A percentile compares a stretch with the other conserved stretches of the same genome.
phyloP scores from a whole-genome alignment of 345 rosid species.

The Lepidium didymum region DNA sequence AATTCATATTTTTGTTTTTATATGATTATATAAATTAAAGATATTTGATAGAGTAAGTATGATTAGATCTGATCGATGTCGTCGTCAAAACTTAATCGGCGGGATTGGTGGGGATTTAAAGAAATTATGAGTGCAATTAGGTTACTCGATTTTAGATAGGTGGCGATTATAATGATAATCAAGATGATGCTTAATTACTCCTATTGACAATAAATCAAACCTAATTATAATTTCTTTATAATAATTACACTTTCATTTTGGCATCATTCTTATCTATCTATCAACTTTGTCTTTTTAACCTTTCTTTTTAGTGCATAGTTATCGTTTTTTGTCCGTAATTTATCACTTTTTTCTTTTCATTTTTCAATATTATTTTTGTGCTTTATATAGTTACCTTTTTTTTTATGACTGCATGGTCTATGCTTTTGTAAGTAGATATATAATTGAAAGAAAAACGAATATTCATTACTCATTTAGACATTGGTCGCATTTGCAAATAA shows the following conservation, averaged over 20 bases:
- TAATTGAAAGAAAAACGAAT: not conserved
- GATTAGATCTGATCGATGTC: conserved; percentile 26
- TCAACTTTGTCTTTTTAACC: not conserved
- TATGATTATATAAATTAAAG: not conserved
- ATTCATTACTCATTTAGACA: not conserved
- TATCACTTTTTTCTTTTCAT: not conserved
- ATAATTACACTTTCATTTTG: not conserved
- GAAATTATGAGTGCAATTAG: conserved; percentile 13
- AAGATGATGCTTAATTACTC: not conserved
- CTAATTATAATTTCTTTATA: not conserved
- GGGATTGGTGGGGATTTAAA: conserved; percentile 14
- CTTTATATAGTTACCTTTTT: not conserved
- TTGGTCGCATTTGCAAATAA: not conserved
- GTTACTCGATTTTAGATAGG: conserved; percentile 10
- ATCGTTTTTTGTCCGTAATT: not conserved
- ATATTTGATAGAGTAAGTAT: conserved; percentile 3
- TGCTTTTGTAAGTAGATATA: not conserved
- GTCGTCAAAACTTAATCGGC: conserved; percentile 22
- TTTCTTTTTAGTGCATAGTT: not conserved
- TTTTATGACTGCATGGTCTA: not conserved
- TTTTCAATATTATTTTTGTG: not conserved
- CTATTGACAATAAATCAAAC: conserved; percentile 13
- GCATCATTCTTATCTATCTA: not conserved
- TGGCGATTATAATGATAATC: conserved; percentile 9
- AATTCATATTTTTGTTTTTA: not conserved